phyloP scores from a whole-genome alignment of 257 asterid genomes.

The Solanum chilense region DNA sequence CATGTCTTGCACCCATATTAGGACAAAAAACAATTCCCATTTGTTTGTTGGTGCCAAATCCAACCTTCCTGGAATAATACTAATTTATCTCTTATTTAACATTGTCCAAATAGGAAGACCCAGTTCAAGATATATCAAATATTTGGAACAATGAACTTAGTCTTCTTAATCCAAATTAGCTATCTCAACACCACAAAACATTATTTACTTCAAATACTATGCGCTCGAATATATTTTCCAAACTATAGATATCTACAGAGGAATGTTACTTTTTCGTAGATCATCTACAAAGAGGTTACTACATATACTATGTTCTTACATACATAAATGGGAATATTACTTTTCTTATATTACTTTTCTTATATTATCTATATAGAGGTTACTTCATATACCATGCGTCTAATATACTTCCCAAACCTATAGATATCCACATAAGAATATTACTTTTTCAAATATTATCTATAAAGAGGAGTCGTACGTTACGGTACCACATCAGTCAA shows the following conservation, averaged over 20 bases:
- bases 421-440: not conserved
- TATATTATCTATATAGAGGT: not conserved
- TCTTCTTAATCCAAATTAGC: not conserved
- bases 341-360: not conserved
- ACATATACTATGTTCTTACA: not conserved
- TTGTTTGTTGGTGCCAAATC: not conserved
- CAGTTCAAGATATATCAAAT: not conserved
- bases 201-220: not conserved
- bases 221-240: not conserved
- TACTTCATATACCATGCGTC: not conserved
- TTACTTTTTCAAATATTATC: not conserved
- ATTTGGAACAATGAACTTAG: not conserved
- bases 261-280: not conserved
- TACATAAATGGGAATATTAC: not conserved
- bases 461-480: not conserved
- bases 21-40: not conserved
- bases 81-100: not conserved
- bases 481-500: not conserved
- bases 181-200: not conserved
- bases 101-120: not conserved
- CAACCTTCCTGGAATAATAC: not conserved
- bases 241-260: not conserved
- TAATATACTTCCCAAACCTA: not conserved
- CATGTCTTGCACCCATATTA: not conserved
- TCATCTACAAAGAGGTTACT: not conserved